Conservation (phyloP, 257 asterid species). For the Thymus quinquecostatus region DNA sequence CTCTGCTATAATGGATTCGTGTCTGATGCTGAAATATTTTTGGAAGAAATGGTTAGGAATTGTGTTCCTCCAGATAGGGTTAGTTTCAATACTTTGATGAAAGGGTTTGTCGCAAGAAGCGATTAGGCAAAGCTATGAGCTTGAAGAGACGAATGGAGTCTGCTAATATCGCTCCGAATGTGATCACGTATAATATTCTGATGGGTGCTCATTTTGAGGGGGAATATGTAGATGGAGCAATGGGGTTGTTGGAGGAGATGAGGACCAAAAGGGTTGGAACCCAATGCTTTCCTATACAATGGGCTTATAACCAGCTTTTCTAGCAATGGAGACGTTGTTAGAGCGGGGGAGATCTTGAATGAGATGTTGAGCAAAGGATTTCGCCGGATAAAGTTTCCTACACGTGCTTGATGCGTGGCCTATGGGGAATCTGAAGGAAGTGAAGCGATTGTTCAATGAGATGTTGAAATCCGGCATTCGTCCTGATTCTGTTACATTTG, state of each 20-base stretch:
- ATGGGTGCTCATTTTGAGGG: constrained; percentile 52
- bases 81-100: constrained; percentile 64
- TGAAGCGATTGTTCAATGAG: constrained; percentile 49
- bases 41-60: constrained; percentile 47
- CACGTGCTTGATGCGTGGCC: constrained; percentile 61
- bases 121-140: constrained; percentile 49
- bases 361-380: constrained; percentile 59
- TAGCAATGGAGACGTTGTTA: constrained; percentile 45
- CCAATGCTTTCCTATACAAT: constrained; percentile 46
- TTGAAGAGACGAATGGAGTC: constrained; percentile 60
- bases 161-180: constrained; percentile 43
- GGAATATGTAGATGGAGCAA: constrained; percentile 50
- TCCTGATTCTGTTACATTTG: constrained; percentile 61
- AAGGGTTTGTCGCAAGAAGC: constrained; percentile 64
- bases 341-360: constrained; percentile 52
- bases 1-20: constrained; percentile 52
- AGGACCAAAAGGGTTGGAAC: constrained; percentile 47
- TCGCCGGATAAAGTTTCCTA: constrained; percentile 55
- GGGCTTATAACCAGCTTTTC: constrained; percentile 60
- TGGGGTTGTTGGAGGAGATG: constrained; percentile 58
- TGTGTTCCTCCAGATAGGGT: constrained; percentile 46
- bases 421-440: constrained; percentile 60
- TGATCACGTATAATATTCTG: constrained; percentile 51
- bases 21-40: constrained; percentile 49
- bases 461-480: constrained; percentile 57